Evolutionary conservation across 305 asterid species (phyloP), one percentile per base, ranked within the genome.

Genomic region (Petunia hybrid): DNA sequence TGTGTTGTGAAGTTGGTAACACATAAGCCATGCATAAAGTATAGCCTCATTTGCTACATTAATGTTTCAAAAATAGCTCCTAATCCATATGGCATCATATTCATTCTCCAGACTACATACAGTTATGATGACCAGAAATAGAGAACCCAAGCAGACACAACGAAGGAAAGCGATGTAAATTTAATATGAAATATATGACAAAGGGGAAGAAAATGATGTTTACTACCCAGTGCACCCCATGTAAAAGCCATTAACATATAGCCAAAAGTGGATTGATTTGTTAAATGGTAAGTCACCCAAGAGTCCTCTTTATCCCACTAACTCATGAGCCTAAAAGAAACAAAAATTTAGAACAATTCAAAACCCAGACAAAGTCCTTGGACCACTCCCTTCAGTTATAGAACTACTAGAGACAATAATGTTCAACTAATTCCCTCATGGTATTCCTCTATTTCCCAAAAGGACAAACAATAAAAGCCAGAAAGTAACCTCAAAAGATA

Each of bases 401-500:
- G 61, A 73, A 73, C 63, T 73, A 36, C 78, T 51, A 51, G 35
- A 36, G 78, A 73, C 78, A 73, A 51, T 73, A 51, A 73, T 36
- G 4, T 6, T 51, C 60, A 1, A 73, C 35, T 48, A 73, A 73
- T 73, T 35, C 60, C 63, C 36, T 36, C 48, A 51, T 35, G 35
- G 22, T 46, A 31, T 43, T 73, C 36, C 74, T 82, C 88, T 53
- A 77, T 78, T 69, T 46, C 57, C 77, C 75, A 76, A 68, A 78
- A 85, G 67, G 84, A 85, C 88, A 80, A 83, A 75, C 79, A 80
- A 66, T 65, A 87, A 84, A 84, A 68, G 84, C 82, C 88, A 87
- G 85, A 87, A 87, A 80, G 83, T 22, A 75, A 2, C 66, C 80
- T 36, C 45, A 57, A 86, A 88, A 79, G 80, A 81, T 64, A 43